Base-by-base conservation (phyloP, 306 rosid species). In the Astragalus glycyphyllos region DNA sequence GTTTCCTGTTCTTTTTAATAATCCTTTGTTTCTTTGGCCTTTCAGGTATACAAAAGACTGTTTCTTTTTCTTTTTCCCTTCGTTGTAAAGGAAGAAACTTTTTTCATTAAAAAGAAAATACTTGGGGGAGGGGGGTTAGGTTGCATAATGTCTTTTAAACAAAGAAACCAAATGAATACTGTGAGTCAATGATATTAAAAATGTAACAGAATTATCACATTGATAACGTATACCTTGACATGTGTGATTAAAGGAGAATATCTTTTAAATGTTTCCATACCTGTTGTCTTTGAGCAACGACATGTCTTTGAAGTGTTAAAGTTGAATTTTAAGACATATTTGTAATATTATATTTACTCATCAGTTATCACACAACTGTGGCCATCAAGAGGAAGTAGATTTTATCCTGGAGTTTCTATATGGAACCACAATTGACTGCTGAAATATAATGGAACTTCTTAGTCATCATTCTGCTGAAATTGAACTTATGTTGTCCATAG, bases 131-230 rank as follows among this genome's bases (percentile, higher is more conserved):
- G 46, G 56, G 14, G 40, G 4, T 26, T 17, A 4, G 35, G 31
- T 56, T 46, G 42, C 55, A 42, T 42, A 13, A 40, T 44, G 44
- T 59, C 53, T 68, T 69, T 38, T n/a, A 48, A 58, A 75, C 41
- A 48, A 47, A 58, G 63, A 37, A 76, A 49, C 9, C 64, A 76
- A 68, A 49, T 58, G 54, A 76, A 68, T 66, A 17, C 50, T 56
- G 11, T 58, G 48, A 62, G 53, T 45, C 15, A 7, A 10, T 4
- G 47, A 51, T 55, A 44, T 68, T 48, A 49, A 68, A 76, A 68
- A 68, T 68, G 69, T 17, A 35, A 11, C 59, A 42, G 44, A 58
- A 17, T 40, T 48, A 9, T 58, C 7, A n/a, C 16, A 7, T 68
- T 55, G n/a, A n/a, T n/a, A n/a, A n/a, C n/a, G n/a, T n/a, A n/a